A percentile compares a stretch with the other conserved stretches of the same genome.
Conservation (phyloP, 345 rosid species). For the Eutrema yunnanense region DNA sequence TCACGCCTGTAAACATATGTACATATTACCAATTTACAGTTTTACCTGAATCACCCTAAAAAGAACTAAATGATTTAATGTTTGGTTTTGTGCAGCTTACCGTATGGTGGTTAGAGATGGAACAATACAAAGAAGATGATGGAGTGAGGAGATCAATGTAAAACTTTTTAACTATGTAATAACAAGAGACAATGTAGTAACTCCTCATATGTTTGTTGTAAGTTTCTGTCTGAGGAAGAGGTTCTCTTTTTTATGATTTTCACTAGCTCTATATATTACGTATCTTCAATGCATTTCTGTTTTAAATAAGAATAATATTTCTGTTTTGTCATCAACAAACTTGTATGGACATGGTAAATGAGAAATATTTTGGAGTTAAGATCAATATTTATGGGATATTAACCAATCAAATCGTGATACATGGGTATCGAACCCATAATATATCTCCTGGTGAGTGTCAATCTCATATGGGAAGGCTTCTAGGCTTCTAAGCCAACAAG, state of each 20-base stretch:
- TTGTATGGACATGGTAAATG: background rate
- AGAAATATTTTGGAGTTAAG: background rate
- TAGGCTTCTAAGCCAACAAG: too few species aligned
- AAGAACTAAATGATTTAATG: background rate
- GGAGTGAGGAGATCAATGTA: conserved; percentile 7
- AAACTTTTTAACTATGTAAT: conserved; percentile 11
- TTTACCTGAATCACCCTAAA: background rate
- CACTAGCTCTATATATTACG: background rate
- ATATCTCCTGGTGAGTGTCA: too few species aligned
- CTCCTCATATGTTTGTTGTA: background rate
- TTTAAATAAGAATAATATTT: too few species aligned
- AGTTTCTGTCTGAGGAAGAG: background rate
- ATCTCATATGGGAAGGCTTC: too few species aligned
- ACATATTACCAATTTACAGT: background rate
- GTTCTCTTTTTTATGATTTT: background rate
- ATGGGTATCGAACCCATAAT: too few species aligned
- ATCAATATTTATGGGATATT: background rate
- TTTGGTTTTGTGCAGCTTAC: conserved; percentile 18
- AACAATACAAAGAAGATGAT: background rate
- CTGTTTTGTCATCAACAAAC: background rate
- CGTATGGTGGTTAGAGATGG: conserved; percentile 30
- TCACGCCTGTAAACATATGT: background rate
- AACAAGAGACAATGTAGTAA: conserved; percentile 13
- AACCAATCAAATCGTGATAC: background rate
- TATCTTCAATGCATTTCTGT: background rate